Percentiles rank a stretch among this genome's conserved stretches.
These are phyloP conservation scores for Pterocarpus macrocarpus DNA, from an alignment of 306 rosid genomes.

Conservation along the genomic window DNA sequence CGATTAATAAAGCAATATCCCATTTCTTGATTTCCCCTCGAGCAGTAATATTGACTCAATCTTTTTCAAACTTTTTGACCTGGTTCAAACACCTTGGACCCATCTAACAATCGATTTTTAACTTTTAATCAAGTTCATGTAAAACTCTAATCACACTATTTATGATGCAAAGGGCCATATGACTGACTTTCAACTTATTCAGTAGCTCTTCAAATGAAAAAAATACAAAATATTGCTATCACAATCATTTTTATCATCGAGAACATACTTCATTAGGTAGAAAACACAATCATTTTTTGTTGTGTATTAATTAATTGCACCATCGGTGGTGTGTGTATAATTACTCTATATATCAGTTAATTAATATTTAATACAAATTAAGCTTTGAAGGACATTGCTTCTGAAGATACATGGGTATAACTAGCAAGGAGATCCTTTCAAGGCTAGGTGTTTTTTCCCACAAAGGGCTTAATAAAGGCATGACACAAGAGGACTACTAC, in stretches of 20 bases:
- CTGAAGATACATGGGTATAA: slow-evolving; percentile 9
- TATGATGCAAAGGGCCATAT: slow-evolving; percentile 20
- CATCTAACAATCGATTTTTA: slow-evolving; percentile 35
- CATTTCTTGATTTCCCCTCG: slow-evolving; percentile 21
- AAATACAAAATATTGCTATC: neutral
- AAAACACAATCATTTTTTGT: neutral
- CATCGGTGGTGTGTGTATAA: neutral
- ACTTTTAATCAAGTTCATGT: slow-evolving; percentile 29
- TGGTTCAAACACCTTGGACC: slow-evolving; percentile 42
- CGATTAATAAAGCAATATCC: slow-evolving; percentile 11
- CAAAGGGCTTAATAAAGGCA: slow-evolving; percentile 18
- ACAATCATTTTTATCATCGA: neutral
- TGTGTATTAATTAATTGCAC: neutral
- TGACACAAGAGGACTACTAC: neutral
- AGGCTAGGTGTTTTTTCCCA: neutral
- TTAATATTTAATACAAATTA: slow-evolving; percentile 21
- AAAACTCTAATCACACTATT: slow-evolving; percentile 37
- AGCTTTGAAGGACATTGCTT: neutral
- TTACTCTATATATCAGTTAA: neutral
- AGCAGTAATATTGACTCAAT: slow-evolving; percentile 18
- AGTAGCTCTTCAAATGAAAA: neutral
- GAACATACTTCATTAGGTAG: neutral
- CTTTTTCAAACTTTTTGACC: slow-evolving; percentile 49
- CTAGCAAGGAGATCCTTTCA: neutral
- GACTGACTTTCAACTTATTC: slow-evolving; percentile 18